Conservation (phyloP, 139 green algal genomes). For the Chlamydomonas sphaeroides region DNA sequence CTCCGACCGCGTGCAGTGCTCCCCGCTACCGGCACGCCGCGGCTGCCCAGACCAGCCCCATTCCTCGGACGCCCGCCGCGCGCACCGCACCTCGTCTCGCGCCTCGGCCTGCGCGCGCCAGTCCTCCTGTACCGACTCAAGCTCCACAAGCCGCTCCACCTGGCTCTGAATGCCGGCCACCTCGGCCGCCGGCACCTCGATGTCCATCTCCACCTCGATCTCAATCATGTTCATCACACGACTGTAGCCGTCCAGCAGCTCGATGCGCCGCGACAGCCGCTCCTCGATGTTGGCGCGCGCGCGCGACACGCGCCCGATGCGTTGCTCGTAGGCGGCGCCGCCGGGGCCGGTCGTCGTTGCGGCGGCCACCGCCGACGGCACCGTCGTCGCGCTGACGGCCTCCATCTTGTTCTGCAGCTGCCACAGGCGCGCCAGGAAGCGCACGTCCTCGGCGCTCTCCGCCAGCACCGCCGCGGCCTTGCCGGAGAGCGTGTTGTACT, state of each 20-base stretch:
- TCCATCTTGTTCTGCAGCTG: slow-evolving; percentile 93
- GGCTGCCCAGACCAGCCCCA: not conserved
- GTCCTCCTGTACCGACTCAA: slow-evolving; percentile 83
- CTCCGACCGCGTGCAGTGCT: too few species aligned
- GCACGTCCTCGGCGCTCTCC: slow-evolving; percentile 78
- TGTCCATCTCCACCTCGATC: slow-evolving; percentile 95
- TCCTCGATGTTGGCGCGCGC: slow-evolving; percentile 78
- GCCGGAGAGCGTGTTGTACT: slow-evolving; percentile 67
- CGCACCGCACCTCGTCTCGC: slow-evolving; percentile 75
- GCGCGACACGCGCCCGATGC: slow-evolving; percentile 70
- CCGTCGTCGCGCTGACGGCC: slow-evolving; percentile 51
- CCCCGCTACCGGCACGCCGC: too few species aligned
- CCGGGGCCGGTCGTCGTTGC: not conserved
- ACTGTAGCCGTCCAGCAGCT: slow-evolving; percentile 84
- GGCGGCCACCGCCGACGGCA: not conserved
- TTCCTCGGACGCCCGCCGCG: not conserved
- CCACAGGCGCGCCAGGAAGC: slow-evolving; percentile 85
- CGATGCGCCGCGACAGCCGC: slow-evolving; percentile 66
- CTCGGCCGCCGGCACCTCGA: slow-evolving; percentile 73
- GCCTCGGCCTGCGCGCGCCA: slow-evolving; percentile 79
- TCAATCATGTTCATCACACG: slow-evolving; percentile 86
- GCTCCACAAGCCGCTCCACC: slow-evolving; percentile 78
- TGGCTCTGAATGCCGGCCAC: slow-evolving; percentile 80
- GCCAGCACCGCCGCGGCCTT: slow-evolving; percentile 50
- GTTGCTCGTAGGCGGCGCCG: slow-evolving; percentile 62